Evolutionary conservation across 2,329 filamentous ascomycete species (phyloP), one percentile per base, ranked within the genome.

Genomic region (Fusarium sp.): DNA sequence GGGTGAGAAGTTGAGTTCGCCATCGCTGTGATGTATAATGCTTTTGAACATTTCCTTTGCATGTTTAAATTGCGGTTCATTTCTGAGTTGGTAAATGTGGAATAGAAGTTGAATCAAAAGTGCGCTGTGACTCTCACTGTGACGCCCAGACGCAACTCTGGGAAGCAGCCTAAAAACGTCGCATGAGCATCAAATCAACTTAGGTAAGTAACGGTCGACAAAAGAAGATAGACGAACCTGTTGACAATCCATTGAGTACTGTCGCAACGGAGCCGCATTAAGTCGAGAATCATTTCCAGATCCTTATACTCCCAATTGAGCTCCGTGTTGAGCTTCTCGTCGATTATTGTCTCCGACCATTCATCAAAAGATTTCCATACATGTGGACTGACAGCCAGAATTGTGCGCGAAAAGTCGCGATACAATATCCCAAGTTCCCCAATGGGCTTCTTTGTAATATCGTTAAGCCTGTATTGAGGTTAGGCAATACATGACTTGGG

Each of bases 41-140:
- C 24, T 31, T 48, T 48, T 35, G n/a, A 38, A 50, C 41, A 69
- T 65, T 33, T 33, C 24, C 28, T 48, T 48, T 39, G 20, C 45
- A n/a, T 54, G 22, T 6, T 36, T 22, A 8, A 58, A 65, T 11
- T n/a, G 26, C 4, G 50, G 50, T 16, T 42, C 26, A 14, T 41
- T 24, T 39, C 24, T 50, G 5, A 44, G 28, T 15, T 33, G 15
- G 35, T 42, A 33, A 30, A 68, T 44, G 7, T n/a, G 14, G 26
- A 48, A 44, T 15, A 69, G 38, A 36, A 69, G 36, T 18, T 51
- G 38, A 18, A 65, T 59, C 12, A 72, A 33, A 15, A 60, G 41
- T 36, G 26, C 35, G 22, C 18, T 60, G 24, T 36, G 51, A 15
- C 31, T 38, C 33, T 51, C 42, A 16, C 22, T 36, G 39, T 58